These are phyloP conservation scores for Auricularia auricula-judae DNA, from an alignment of 768 basidiomycete genomes.

Conservation along the genomic window DNA sequence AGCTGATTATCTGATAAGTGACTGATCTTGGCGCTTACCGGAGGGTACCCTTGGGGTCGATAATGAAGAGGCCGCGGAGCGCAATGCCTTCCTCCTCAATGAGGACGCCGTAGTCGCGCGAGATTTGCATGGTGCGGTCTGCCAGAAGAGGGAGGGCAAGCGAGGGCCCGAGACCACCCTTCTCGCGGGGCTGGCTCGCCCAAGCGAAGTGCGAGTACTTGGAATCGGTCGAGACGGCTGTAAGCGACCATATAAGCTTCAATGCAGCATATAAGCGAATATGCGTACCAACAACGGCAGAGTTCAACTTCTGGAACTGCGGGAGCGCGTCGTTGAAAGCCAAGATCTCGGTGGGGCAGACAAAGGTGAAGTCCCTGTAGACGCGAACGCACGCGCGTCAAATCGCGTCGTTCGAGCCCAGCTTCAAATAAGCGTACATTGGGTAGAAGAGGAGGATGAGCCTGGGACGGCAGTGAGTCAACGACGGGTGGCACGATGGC, in stretches of 20 bases:
- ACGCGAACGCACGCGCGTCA: not conserved
- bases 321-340: constrained; percentile 86
- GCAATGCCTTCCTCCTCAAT: constrained; percentile 83
- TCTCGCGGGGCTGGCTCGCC: constrained; percentile 69
- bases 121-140: constrained; percentile 67
- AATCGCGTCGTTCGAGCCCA: not conserved
- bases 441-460: constrained; percentile 93
- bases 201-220: constrained; percentile 82
- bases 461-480: constrained; percentile 33
- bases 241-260: not conserved
- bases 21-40: constrained; percentile 31
- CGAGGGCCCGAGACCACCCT: constrained; percentile 85
- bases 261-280: not conserved
- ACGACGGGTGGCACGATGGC: constrained; percentile 7
- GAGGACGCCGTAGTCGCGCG: constrained; percentile 79
- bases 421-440: constrained; percentile 42
- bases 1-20: not conserved
- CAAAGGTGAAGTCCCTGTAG: constrained; percentile 56
- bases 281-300: constrained; percentile 60
- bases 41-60: constrained; percentile 72
- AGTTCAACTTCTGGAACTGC: constrained; percentile 61
- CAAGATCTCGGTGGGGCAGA: constrained; percentile 92
- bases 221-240: constrained; percentile 59
- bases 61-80: constrained; percentile 77
- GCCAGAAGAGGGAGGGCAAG: constrained; percentile 76